Base-by-base conservation (phyloP, 805 yeast genomes). In the Cyberlindnera petersonii region DNA sequence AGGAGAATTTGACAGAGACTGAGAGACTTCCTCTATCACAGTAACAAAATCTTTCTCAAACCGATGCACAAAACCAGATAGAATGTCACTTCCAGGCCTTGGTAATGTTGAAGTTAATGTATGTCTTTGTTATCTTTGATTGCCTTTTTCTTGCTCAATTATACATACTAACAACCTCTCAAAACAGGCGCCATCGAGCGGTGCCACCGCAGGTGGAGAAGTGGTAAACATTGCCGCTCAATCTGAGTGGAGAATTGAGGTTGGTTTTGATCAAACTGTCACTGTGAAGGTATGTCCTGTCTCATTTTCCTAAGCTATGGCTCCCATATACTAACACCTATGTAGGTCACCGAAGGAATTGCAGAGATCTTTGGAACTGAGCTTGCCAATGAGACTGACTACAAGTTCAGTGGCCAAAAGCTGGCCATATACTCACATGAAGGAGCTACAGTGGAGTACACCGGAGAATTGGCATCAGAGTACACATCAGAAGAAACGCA, bases 311-410 rank as follows among this genome's bases (percentile, higher is more conserved):
- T n/a, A n/a, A 16, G 8, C 13, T 13, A 3, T 20, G 15, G 22
- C 9, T 8, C 20, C 16, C 11, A 6, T 13, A 14, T 37, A 23
- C 31, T 35, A 36, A 39, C 36, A 13, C 2, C 3, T 5, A 18
- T 4, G 3, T 14, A 35, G 43, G 68, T 82, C 9, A 42, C 61
- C 3, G 64, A 67, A 3, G 99, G 98, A 4, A 71, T 79, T 3
- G 96, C 86, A 2, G 98, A 93, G 63, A 74, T 88, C 9, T 86
- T 83, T 61, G 99, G 98, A 18, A 86, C 96, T 3, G 99, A 93
- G 58, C 72, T 93, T 18, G 85, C 96, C 3, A 66, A 71, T 30
- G 86, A 83, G 42, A 68, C 72, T 1, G 84, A 78, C 17, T 82
- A 78, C 51, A 56, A 61, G 4, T 79, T 85, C 52, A 60, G 64